Base-by-base conservation (phyloP, 129 eudicot species). In the Tanacetum coccineum region DNA sequence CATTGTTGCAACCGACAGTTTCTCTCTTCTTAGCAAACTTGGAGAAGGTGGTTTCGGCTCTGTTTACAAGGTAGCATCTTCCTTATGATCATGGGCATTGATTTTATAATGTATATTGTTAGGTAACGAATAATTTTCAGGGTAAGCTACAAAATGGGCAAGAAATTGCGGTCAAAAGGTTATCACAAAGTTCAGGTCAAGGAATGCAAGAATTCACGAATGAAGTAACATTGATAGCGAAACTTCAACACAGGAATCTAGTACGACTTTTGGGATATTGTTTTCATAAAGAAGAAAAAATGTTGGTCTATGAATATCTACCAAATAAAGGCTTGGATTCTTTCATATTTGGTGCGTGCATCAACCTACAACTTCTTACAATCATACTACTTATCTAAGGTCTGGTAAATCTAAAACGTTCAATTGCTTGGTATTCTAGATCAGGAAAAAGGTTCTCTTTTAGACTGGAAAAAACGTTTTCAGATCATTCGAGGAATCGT, bases 11-110 rank as follows among this genome's bases (percentile, higher is more conserved):
- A 84, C 87, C 8, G 68, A 72, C 42, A 54, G 65, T 46, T 84
- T 81, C 18, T 74, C 77, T 14, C 48, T 56, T 21, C 50, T 44
- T 17, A 72, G 73, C 63, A 84, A 78, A 64, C 73, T 84, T 5
- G 90, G 90, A 58, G 77, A 84, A 72, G 90, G 90, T 55, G 90
- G 90, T 15, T 84, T 84, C 45, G 90, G 90, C 60, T 60, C 76
- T 2, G 90, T 84, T 28, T 78, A 75, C 58, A 84, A 78, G 90
- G 90, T 84, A 76, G 26, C 25, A 45, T 64, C 4, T 13, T 69
- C 13, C 58, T 45, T 21, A 55, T 13, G 55, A 56, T 71, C 32
- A 9, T 65, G 25, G 17, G 25, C 57, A 39, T 66, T 57, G 32
- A 9, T 11, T 10, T n/a, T 36, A 36, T 36, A 6, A 4, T 21